These are phyloP conservation scores for Parietaria judaica DNA, from an alignment of 306 rosid genomes.

Conservation along the genomic window DNA sequence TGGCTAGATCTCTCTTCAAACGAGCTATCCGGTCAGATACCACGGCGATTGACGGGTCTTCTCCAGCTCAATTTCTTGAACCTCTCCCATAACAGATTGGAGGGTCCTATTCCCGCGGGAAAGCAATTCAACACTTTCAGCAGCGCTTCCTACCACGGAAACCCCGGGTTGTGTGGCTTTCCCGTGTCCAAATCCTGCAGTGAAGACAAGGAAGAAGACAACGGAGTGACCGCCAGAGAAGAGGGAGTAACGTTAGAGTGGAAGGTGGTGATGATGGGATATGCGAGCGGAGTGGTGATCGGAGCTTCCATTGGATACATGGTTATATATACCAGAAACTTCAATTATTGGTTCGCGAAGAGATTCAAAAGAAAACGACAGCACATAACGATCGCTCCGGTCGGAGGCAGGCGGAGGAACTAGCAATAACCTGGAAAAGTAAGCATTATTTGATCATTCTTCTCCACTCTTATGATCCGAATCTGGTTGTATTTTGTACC, in stretches of 20 bases:
- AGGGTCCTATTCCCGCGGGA: conserved; percentile 5
- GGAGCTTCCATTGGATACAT: conserved; percentile 1
- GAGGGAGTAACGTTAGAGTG: background rate
- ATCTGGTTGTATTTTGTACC: too few species aligned
- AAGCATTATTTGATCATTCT: too few species aligned
- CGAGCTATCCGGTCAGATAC: background rate
- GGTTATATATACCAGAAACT: background rate
- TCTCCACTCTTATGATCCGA: too few species aligned
- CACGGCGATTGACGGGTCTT: background rate
- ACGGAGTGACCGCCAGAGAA: background rate
- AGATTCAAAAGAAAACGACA: too few species aligned
- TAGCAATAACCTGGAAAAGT: too few species aligned
- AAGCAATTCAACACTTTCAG: conserved; percentile 6
- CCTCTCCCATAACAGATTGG: conserved; percentile 1
- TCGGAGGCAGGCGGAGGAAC: too few species aligned
- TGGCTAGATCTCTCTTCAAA: conserved; percentile 12
- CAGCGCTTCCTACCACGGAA: conserved; percentile 6
- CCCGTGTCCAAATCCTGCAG: background rate
- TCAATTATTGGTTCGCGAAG: too few species aligned
- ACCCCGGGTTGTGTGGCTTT: conserved; percentile 8
- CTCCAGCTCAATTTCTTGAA: background rate
- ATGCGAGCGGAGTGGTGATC: conserved; percentile 1
- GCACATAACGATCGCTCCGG: too few species aligned
- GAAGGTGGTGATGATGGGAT: conserved; percentile 5
- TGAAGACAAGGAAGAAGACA: background rate